Base-by-base conservation (phyloP, 2,329 filamentous ascomycete genomes). In the Pseudocercospora crystallina region DNA sequence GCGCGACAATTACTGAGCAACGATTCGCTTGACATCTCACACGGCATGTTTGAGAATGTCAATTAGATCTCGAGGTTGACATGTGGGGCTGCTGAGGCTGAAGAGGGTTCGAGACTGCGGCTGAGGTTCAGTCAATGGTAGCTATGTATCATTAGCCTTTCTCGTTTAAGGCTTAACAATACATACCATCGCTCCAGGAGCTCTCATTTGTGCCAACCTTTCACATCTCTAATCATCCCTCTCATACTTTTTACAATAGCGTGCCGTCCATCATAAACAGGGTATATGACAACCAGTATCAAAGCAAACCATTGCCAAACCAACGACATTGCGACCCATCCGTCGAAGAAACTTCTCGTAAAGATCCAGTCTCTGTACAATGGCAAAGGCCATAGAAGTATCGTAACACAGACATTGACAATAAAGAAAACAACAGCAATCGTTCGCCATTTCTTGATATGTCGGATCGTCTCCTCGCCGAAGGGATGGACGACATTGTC, bases 351-450 rank as follows among this genome's bases (percentile, higher is more conserved):
- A 0, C 66, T 59, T 56, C 70, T 71, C 0, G 69, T 76, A 53
- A 79, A 79, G 34, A 79, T 70, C 46, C 73, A 79, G 57, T 74
- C 64, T 2, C 76, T 69, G 54, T 79, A 79, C 5, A 79, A 65
- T 15, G 76, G 76, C 63, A 80, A 66, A 0, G 76, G 76, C 77
- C 76, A 79, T 1, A 71, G 56, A 9, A 80, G 57, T 20, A 77
- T 72, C 0, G 76, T 79, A 8, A 75, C 61, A 7, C 77, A 57
- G 1, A 79, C 69, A 41, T 76, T 69, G 31, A 72, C 61, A 1
- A 73, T 59, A 49, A 74, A 75, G 37, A 69, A 71, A 1, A 62
- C 55, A 57, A 69, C 69, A 0, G 75, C 73, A 43, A 76, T 53
- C 20, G 20, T 26, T 3, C 43, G 37, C 52, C 50, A 56, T 20